Evolutionary conservation across 768 basidiomycete genomes (phyloP).

Genomic region (Austroboletus festivus): DNA sequence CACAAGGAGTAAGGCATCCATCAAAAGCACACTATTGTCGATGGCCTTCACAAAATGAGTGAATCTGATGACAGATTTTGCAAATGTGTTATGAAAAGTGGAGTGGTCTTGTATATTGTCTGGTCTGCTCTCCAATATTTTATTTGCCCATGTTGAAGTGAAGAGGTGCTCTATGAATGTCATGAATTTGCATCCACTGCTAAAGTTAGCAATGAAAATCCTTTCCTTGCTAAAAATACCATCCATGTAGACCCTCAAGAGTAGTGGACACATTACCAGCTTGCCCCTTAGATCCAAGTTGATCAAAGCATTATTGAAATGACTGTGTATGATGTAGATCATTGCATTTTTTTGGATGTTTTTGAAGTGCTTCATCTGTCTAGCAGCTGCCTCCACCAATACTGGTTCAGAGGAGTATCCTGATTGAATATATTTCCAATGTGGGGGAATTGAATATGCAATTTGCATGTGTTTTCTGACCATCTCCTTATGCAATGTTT

Average conservation of each 20-base stretch:
- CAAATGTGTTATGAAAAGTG: not conserved
- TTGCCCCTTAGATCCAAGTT: not conserved
- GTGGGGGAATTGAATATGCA: not conserved
- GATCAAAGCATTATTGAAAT: no score
- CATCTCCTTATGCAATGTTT: not conserved
- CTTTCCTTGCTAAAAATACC: no score
- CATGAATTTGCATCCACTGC: no score
- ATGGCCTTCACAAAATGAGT: not conserved
- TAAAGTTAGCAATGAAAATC: no score
- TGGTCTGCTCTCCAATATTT: not conserved
- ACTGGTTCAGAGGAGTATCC: not conserved
- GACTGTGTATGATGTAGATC: not conserved
- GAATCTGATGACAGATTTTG: not conserved
- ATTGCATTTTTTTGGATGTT: not conserved
- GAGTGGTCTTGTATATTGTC: not conserved
- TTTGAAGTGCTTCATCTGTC: not conserved
- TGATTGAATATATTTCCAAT: not conserved
- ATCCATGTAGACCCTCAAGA: no score
- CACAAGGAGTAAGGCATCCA: not conserved
- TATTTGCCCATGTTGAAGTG: not conserved
- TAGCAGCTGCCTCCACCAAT: not conserved
- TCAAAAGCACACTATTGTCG: not conserved
- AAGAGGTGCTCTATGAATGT: not conserved
- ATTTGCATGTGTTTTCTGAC: not conserved
- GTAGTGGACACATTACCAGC: not conserved